Evolutionary conservation across 306 rosid species (phyloP), one percentile per base, ranked within the genome.

Genomic region (Dryas drummondii): DNA sequence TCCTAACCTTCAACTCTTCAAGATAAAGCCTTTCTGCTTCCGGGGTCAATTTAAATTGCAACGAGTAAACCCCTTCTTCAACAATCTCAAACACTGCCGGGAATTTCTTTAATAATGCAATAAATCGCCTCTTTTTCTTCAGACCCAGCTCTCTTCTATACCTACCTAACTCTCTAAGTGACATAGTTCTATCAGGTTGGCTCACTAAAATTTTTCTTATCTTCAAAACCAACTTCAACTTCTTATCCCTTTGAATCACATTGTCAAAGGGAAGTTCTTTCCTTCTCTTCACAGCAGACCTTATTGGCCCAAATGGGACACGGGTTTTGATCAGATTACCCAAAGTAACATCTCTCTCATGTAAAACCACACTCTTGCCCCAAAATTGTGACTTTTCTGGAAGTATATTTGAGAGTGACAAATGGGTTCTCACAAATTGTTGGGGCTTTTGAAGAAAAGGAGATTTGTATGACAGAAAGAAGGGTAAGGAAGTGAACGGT

Each of bases 161-260:
- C 81, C 76, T 91, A 65, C 98, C 98, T 15, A 93, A 42, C 47
- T 89, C 82, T 78, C 68, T 81, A 46, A 93, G 90, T 5, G 98
- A 91, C 98, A 93, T 93, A 76, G 84, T 49, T 59, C 91, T 80
- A 75, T 89, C 88, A 16, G 89, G 97, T 9, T 87, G 90, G 42
- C 65, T 76, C 83, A 89, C 88, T 47, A 93, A 86, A 73, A 91
- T 82, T 82, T 78, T 93, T 84, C 91, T 85, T 59, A 93, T 86
- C 87, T 83, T 91, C 74, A 91, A 73, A 47, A 91, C 91, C 76
- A 93, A 76, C 45, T 87, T 93, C 78, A 93, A 84, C 88, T 91
- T 93, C 85, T 91, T 93, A 59, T 93, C 93, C 84, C 77, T 93
- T 54, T 93, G 93, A 11, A 93, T 93, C 22, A 93, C 98, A 71